These are phyloP conservation scores for Babesia sp. DNA, from an alignment of 169 alveolate species.

Conservation along the genomic window DNA sequence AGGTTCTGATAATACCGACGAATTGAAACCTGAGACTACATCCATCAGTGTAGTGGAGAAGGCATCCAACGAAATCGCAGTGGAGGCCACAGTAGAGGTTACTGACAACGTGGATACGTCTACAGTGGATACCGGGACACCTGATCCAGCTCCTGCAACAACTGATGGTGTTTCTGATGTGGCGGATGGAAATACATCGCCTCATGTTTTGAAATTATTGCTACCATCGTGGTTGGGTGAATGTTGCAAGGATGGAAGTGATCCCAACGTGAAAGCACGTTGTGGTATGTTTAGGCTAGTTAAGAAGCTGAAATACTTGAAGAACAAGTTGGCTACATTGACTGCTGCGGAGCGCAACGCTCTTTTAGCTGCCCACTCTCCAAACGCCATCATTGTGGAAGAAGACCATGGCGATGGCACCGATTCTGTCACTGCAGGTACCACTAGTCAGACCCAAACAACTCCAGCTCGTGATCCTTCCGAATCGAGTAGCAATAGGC, in stretches of 20 bases:
- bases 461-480: not conserved
- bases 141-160: not conserved
- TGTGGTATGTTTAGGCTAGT: slow-evolving; percentile 9
- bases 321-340: not conserved
- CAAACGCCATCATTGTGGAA: not conserved
- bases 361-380: not conserved
- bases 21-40: too few species aligned
- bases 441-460: too few species aligned
- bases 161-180: not conserved
- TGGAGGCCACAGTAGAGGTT: too few species aligned
- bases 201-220: not conserved
- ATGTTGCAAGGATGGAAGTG: not conserved
- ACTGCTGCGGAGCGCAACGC: not conserved
- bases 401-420: not conserved
- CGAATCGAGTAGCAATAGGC: too few species aligned
- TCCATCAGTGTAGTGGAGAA: too few species aligned
- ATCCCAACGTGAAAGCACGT: not conserved
- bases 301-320: not conserved
- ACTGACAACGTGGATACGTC: not conserved
- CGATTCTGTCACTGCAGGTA: not conserved
- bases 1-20: too few species aligned
- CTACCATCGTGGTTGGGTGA: slow-evolving; percentile 16
- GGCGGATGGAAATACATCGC: not conserved
- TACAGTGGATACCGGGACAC: not conserved
- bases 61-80: too few species aligned